These are phyloP conservation scores for Ogataea paradorogensis DNA, from an alignment of 805 yeast species.

Conservation along the genomic window DNA sequence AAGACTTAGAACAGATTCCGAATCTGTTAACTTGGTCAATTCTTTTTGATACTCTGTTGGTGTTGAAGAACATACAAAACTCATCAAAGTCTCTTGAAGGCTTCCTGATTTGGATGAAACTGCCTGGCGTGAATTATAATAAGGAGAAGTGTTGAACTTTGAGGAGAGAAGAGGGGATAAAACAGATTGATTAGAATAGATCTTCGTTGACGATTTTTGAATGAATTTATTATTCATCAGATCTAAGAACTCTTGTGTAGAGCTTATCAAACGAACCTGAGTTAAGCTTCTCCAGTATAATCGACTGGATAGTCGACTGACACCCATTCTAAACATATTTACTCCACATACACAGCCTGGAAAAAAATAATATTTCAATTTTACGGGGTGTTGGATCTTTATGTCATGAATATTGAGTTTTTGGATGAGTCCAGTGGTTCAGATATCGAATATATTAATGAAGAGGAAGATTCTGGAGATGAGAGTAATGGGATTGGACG, in stretches of 20 bases:
- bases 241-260: background rate
- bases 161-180: constrained; percentile 5
- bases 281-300: background rate
- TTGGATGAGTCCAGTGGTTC: background rate
- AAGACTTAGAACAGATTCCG: constrained; percentile 27
- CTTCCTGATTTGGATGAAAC: constrained; percentile 10
- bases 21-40: constrained; percentile 17
- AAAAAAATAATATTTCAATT: constrained; percentile 1
- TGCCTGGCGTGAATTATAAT: background rate
- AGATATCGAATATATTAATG: background rate
- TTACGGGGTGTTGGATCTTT: background rate
- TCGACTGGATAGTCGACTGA: background rate
- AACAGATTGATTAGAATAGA: background rate
- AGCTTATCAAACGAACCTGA: background rate
- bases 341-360: constrained; percentile 6
- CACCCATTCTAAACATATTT: constrained; percentile 5
- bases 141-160: constrained; percentile 3
- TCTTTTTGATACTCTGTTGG: constrained; percentile 6
- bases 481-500: background rate
- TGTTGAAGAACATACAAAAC: background rate
- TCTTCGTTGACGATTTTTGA: too few species aligned
- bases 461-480: background rate
- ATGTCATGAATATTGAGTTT: background rate
- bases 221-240: background rate
- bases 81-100: constrained; percentile 12